These are phyloP conservation scores for Colletotrichum liaoningense DNA, from an alignment of 2,329 filamentous ascomycete genomes.

Conservation along the genomic window DNA sequence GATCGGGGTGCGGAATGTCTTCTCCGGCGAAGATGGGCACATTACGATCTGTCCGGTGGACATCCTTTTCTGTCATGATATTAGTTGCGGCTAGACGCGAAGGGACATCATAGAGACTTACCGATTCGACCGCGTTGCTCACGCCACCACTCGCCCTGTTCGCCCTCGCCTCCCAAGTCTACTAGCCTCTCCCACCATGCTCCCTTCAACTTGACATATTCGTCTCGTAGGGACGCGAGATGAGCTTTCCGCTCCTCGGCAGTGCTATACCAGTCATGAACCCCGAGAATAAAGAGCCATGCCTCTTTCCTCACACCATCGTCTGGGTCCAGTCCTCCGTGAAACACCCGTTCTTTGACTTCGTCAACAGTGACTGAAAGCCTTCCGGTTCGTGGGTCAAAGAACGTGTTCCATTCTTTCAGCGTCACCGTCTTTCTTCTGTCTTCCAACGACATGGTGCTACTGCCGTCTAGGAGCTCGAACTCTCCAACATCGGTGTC, in stretches of 20 bases:
- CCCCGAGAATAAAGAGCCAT: slow-evolving; percentile 92
- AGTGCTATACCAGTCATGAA: slow-evolving; percentile 94
- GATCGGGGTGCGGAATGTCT: slow-evolving; percentile 95
- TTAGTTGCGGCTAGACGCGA: slow-evolving; percentile 40
- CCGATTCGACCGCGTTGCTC: slow-evolving; percentile 94
- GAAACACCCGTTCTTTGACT: slow-evolving; percentile 97
- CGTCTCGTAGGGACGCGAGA: slow-evolving; percentile 87
- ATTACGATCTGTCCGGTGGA: slow-evolving; percentile 94
- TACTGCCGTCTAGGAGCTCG: slow-evolving; percentile 87
- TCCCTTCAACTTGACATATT: slow-evolving; percentile 93
- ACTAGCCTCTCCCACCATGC: slow-evolving; percentile 96
- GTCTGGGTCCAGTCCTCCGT: slow-evolving; percentile 88
- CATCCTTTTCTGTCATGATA: slow-evolving; percentile 84
- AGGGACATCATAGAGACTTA: slow-evolving; percentile 58
- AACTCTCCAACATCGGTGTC: slow-evolving; percentile 96
- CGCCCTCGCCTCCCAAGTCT: slow-evolving; percentile 81
- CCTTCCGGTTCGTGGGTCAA: slow-evolving; percentile 79
- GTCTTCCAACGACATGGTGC: slow-evolving; percentile 79
- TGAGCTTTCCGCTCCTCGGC: slow-evolving; percentile 85
- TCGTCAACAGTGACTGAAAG: slow-evolving; percentile 87
- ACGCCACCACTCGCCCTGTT: slow-evolving; percentile 95
- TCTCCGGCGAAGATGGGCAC: slow-evolving; percentile 97
- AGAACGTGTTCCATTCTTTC: slow-evolving; percentile 92
- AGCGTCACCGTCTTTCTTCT: slow-evolving; percentile 81
- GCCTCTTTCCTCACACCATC: slow-evolving; percentile 96